Base-by-base conservation (phyloP, 306 rosid species). In the Sicyos baderoa region DNA sequence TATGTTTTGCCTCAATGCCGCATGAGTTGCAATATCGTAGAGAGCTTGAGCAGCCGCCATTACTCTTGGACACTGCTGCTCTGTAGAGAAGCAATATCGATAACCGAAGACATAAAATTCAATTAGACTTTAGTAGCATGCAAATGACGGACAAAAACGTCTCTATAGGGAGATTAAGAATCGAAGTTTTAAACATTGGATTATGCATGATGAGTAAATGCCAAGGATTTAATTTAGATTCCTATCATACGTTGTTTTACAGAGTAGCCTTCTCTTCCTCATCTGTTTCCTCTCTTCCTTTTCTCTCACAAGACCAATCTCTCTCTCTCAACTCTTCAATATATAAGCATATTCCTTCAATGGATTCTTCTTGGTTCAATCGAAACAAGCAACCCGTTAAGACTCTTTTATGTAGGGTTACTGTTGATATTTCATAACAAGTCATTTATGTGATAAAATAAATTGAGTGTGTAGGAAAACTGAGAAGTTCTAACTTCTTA, bases 31-130 rank as follows among this genome's bases (percentile, higher is more conserved):
- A 29, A 94, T 85, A 54, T 88, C 95, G 78, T 63, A 86, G 13
- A 94, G 85, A 53, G 85, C 85, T 78, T 77, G 81, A 45, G 97
- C 99, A 32, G 99, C 99, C 65, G 79, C 81, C 74, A 85, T 54
- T 72, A 86, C 61, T 70, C 53, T 77, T 45, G 96, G 90, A 76
- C 86, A 78, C 42, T 54, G 80, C 71, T 75, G 91, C 73, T 76
- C 97, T 94, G 94, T 47, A 70, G 77, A 66, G 76, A 77, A 80
- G 71, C 70, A 58, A 80, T 75, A 72, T 9, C 57, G 51, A 73
- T 68, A n/a, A 56, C 62, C 44, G 76, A 64, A 37, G 27, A 76
- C 56, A 62, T 23, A 13, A 54, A 21, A 50, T 16, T 47, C 44
- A 27, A 16, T 13, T 13, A 71, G 14, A 21, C 6, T 68, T 68